Evolutionary conservation across 805 yeast genomes (phyloP).

Genomic region (Candida lessepsii): DNA sequence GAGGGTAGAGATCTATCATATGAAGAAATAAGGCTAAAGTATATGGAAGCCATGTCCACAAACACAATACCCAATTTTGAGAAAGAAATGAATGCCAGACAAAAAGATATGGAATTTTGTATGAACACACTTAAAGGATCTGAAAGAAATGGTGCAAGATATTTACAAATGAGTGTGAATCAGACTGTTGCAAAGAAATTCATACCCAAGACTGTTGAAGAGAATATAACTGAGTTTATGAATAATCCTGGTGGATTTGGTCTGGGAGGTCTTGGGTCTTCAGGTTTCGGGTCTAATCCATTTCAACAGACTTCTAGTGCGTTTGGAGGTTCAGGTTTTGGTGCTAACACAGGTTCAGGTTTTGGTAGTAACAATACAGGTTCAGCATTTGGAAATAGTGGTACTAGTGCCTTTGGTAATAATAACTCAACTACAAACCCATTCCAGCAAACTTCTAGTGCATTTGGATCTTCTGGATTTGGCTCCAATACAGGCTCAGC

Average conservation of each 20-base stretch:
- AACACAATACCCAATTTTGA: slow-evolving; percentile 40
- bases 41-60: slow-evolving; percentile 38
- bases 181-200: slow-evolving; percentile 25
- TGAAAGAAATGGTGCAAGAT: slow-evolving; percentile 54
- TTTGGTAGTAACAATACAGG: background rate
- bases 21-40: slow-evolving; percentile 52
- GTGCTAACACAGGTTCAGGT: slow-evolving; percentile 9
- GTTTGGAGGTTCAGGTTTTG: slow-evolving; percentile 4
- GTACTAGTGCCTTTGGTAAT: no score
- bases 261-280: slow-evolving; percentile 18
- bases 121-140: slow-evolving; percentile 36
- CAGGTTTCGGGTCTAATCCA: slow-evolving; percentile 7
- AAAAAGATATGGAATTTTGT: slow-evolving; percentile 47
- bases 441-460: no score
- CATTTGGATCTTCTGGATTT: slow-evolving; percentile 14
- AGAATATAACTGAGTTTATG: slow-evolving; percentile 25
- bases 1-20: slow-evolving; percentile 51
- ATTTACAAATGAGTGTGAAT: slow-evolving; percentile 47
- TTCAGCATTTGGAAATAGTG: slow-evolving; percentile 13
- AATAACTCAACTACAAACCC: slow-evolving; percentile 3
- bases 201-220: slow-evolving; percentile 27
- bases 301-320: slow-evolving; percentile 1
- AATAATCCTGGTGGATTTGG: slow-evolving; percentile 5
- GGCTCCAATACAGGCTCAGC: slow-evolving; percentile 7
- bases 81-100: slow-evolving; percentile 40